Evolutionary conservation across 164 flowering plant genomes (phyloP), one percentile per base, ranked within the genome.

Genomic region (Euptelea pleiosperma): DNA sequence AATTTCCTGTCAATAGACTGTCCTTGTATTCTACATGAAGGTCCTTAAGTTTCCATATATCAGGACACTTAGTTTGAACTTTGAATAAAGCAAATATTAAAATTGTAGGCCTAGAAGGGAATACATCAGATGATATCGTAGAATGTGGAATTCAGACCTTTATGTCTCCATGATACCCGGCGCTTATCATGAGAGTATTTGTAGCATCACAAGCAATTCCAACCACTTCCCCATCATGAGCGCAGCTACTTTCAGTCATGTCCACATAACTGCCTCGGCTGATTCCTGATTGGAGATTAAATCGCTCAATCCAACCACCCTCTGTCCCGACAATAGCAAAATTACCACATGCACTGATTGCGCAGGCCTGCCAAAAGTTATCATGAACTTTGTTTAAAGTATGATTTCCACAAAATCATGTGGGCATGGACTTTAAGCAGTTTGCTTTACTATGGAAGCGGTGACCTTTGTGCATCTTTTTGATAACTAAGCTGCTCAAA

Each of bases 231-330:
- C 87, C 85, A 58, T 68, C 68, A 70, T 94, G 98, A 34, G 96
- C 96, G 58, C 70, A 79, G 40, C 65, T 73, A 58, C 54, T 39
- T 55, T 72, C 90, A 35, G 75, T 73, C 26, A 33, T 65, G 73
- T 94, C 99, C 1, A 81, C 10, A 52, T 84, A 94, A 70, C 79
- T 74, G 49, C 99, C 99, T 68, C 99, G 81, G 61, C 97, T 89
- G 19, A 84, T 64, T 52, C 99, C 99, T 61, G 99, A 94, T 63
- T 94, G 99, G 53, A 94, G 91, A 68, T 94, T 94, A 63, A 91
- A 94, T 39, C 91, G 70, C 69, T 94, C 99, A 65, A 94, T 78
- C 96, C 96, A 94, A 69, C 99, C 99, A 68, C 89, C 91, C 16
- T 87, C 90, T 25, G 96, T 94, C 22, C 99, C 99, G 8, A 94